Percentiles rank a stretch among this genome's conserved stretches.
These are phyloP conservation scores for Pseudogymnoascus sp. DNA, from an alignment of 2,329 filamentous ascomycete species.

Conservation along the genomic window DNA sequence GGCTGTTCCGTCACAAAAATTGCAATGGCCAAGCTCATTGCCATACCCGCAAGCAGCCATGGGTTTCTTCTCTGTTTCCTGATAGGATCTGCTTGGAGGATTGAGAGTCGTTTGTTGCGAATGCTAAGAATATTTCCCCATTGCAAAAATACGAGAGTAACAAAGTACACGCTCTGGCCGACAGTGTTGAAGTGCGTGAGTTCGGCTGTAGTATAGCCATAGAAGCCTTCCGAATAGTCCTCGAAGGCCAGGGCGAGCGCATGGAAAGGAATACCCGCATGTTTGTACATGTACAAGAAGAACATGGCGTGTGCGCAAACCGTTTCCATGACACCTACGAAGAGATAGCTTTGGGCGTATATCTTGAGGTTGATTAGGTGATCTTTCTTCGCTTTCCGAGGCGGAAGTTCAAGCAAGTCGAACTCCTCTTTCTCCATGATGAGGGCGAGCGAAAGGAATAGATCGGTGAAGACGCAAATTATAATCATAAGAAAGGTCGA, in stretches of 20 bases:
- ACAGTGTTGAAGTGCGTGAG: conserved; percentile 41
- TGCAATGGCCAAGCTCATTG: conserved; percentile 42
- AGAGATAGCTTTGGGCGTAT: conserved; percentile 45
- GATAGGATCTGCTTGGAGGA: conserved; percentile 45
- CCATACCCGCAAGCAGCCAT: conserved; percentile 40
- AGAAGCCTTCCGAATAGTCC: conserved; percentile 40
- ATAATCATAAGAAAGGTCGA: conserved; percentile 51
- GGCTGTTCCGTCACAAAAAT: conserved; percentile 47
- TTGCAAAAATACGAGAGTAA: conserved; percentile 46
- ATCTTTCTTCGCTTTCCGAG: conserved; percentile 39
- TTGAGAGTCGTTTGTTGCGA: conserved; percentile 44
- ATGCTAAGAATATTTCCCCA: conserved; percentile 45
- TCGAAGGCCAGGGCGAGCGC: conserved; percentile 45
- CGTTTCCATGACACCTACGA: conserved; percentile 45
- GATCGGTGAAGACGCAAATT: conserved; percentile 49
- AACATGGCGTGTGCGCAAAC: conserved; percentile 44
- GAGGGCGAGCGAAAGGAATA: conserved; percentile 43
- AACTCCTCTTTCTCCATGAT: conserved; percentile 50
- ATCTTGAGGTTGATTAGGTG: conserved; percentile 46
- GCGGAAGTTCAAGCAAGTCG: conserved; percentile 43
- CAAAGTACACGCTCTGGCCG: conserved; percentile 47
- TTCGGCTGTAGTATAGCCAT: conserved; percentile 39
- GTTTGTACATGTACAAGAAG: conserved; percentile 44
- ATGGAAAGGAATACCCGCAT: conserved; percentile 40
- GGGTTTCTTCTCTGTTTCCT: conserved; percentile 41